Percentiles rank a stretch among this genome's conserved stretches.
Conservation (phyloP, 2,329 filamentous ascomycete species). For the Clonostachys sp. region DNA sequence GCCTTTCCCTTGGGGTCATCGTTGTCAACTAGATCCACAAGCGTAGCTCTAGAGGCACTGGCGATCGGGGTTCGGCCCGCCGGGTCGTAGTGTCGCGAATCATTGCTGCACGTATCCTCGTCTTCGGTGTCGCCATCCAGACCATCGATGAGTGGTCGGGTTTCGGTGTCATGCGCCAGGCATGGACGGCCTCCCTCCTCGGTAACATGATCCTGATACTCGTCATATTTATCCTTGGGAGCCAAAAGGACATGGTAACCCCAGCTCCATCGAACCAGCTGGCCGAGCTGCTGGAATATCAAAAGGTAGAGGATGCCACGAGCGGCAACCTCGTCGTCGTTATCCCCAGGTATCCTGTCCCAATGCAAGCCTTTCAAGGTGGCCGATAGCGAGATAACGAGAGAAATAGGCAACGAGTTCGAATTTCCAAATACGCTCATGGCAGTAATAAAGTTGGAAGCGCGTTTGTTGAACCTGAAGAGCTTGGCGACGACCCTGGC, state of each 20-base stretch:
- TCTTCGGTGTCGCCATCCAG: conserved; percentile 13
- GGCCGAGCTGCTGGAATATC: conserved; percentile 96
- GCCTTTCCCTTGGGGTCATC: conserved; percentile 26
- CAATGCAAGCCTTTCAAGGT: conserved; percentile 91
- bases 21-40: conserved; percentile 44
- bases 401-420: conserved; percentile 93
- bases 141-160: conserved; percentile 32
- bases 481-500: conserved; percentile 65
- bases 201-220: conserved; percentile 50
- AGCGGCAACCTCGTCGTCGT: conserved; percentile 90
- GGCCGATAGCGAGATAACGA: conserved; percentile 89
- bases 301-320: conserved; percentile 92
- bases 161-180: conserved; percentile 17
- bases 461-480: conserved; percentile 79
- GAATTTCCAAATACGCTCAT: conserved; percentile 99
- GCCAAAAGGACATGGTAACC: conserved; percentile 94
- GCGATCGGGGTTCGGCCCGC: conserved; percentile 51
- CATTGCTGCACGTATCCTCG: conserved; percentile 25
- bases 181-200: conserved; percentile 40
- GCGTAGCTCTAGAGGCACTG: conserved; percentile 42
- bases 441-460: conserved; percentile 89
- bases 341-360: conserved; percentile 86
- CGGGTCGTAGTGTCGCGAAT: conserved; percentile 46
- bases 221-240: conserved; percentile 68
- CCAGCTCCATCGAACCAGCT: conserved; percentile 96